These are phyloP conservation scores for Spinacia oleracea DNA, from an alignment of 179 eudicot species.

Conservation along the genomic window DNA sequence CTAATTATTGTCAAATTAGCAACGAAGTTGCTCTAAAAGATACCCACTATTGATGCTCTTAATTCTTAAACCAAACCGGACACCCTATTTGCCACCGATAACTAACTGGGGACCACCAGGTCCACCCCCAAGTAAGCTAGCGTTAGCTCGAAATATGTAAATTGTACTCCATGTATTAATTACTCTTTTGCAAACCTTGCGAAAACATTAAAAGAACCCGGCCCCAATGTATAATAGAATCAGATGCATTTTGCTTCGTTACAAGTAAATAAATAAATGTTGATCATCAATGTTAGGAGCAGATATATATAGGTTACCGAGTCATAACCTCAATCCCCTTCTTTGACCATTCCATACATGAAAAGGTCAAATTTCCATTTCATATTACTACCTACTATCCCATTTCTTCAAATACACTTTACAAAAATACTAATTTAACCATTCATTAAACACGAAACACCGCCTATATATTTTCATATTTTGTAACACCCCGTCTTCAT, in stretches of 20 bases:
- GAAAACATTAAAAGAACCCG: neutral
- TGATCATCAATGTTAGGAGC: slow-evolving; percentile 4
- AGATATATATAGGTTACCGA: neutral
- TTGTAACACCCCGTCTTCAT: too few species aligned
- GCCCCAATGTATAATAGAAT: neutral
- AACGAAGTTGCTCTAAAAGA: too few species aligned
- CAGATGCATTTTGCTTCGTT: neutral
- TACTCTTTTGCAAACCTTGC: neutral
- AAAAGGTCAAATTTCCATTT: slow-evolving; percentile 26
- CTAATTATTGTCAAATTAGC: too few species aligned
- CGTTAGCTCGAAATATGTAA: too few species aligned
- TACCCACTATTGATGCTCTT: too few species aligned
- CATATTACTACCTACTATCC: slow-evolving; percentile 10
- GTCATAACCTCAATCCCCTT: slow-evolving; percentile 21
- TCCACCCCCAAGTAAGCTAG: too few species aligned
- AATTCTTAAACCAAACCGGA: too few species aligned
- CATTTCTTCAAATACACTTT: slow-evolving; percentile 18
- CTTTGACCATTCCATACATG: slow-evolving; percentile 30
- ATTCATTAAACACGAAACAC: too few species aligned
- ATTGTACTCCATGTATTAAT: neutral
- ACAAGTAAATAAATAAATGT: neutral
- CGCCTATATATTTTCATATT: too few species aligned
- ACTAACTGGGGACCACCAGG: too few species aligned
- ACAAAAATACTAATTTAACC: neutral
- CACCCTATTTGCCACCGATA: too few species aligned